These are phyloP conservation scores for Akebia trifoliata DNA, from an alignment of 164 flowering plant species.

Conservation along the genomic window DNA sequence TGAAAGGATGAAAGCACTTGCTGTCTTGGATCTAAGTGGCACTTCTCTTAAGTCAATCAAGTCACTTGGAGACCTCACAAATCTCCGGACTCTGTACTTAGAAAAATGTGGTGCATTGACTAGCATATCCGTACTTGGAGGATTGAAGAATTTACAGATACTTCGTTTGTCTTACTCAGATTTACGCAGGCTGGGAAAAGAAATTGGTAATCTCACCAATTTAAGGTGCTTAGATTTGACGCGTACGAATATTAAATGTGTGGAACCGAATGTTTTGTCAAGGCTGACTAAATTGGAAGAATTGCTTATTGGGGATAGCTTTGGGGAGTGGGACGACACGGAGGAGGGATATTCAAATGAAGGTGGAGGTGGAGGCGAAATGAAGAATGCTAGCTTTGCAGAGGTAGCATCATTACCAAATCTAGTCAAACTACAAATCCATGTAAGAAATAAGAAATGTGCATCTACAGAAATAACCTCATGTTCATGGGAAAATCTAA, in stretches of 20 bases:
- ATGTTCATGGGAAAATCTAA: slow-evolving; percentile 5
- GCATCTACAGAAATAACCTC: not conserved
- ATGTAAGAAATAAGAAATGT: not conserved
- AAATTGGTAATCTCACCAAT: too few species aligned
- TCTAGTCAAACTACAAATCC: not conserved
- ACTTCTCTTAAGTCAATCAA: not conserved
- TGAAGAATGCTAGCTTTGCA: too few species aligned
- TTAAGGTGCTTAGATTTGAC: too few species aligned
- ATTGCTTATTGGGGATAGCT: slow-evolving; percentile 8
- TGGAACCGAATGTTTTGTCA: slow-evolving; percentile 3
- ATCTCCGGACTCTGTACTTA: slow-evolving; percentile 11
- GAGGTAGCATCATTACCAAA: slow-evolving; percentile 4
- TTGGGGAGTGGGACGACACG: slow-evolving; percentile 8
- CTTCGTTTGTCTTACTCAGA: too few species aligned
- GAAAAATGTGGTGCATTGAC: not conserved
- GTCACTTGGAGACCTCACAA: slow-evolving; percentile 6
- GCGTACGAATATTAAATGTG: too few species aligned
- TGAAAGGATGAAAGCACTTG: slow-evolving; percentile 9
- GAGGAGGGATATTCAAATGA: too few species aligned
- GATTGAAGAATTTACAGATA: too few species aligned
- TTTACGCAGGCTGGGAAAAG: too few species aligned
- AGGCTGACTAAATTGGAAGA: slow-evolving; percentile 11
- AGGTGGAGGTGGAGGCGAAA: too few species aligned
- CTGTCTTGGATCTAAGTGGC: slow-evolving; percentile 6
- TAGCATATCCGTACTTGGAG: not conserved